These are phyloP conservation scores for Diaporthe capsici DNA, from an alignment of 2,329 filamentous ascomycete species.

Conservation along the genomic window DNA sequence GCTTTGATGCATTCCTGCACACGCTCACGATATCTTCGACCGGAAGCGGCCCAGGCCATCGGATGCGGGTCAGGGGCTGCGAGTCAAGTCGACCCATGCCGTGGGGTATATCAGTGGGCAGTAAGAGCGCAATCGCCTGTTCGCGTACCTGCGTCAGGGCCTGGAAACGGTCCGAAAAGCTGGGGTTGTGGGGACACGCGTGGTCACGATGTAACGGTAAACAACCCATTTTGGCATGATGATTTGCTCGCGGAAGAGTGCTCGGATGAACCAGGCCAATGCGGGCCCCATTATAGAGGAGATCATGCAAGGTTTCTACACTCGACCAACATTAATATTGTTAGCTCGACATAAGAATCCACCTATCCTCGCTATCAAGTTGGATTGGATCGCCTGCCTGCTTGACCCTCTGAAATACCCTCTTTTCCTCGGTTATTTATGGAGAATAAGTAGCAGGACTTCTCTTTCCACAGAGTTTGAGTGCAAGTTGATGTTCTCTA, in stretches of 20 bases:
- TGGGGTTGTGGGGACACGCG: constrained; percentile 27
- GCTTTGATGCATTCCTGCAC: neutral
- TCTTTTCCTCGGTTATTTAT: no score
- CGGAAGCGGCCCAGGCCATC: constrained; percentile 18
- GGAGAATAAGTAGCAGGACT: no score
- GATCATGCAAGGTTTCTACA: neutral
- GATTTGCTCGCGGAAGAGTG: constrained; percentile 24
- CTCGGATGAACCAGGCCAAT: constrained; percentile 28
- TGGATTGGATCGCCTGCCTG: no score
- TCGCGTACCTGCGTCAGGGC: constrained; percentile 6
- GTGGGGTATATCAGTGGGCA: constrained; percentile 24
- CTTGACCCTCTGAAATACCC: no score
- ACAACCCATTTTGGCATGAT: neutral
- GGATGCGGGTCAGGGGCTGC: constrained; percentile 14
- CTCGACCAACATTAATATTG: no score
- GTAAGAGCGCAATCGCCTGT: constrained; percentile 11
- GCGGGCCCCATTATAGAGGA: constrained; percentile 11
- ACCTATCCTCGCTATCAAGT: no score
- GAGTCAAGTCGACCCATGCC: constrained; percentile 20
- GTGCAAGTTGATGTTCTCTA: no score
- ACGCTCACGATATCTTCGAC: neutral
- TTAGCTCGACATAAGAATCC: no score
- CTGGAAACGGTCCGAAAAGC: constrained; percentile 28
- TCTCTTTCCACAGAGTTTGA: no score
- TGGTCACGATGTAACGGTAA: constrained; percentile 28